Base-by-base conservation (phyloP, 805 yeast genomes). In the Candida bentonensis region DNA sequence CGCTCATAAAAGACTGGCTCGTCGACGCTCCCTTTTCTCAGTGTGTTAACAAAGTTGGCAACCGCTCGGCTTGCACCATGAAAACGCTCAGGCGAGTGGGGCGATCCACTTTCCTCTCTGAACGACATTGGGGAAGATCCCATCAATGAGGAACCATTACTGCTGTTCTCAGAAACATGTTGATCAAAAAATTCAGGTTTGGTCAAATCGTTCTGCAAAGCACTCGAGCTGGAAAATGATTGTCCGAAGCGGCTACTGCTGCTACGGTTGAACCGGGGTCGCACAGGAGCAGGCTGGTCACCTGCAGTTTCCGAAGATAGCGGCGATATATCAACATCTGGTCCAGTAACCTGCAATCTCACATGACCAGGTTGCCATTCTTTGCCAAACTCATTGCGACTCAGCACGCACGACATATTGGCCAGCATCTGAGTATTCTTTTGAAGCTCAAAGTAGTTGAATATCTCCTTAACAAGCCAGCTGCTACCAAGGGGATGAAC, bases 401-500 rank as follows among this genome's bases (percentile, higher is more conserved):
- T 39, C 5, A 39, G 30, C 5, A 23, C 30, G 28, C 28, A 30
- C 11, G 36, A 30, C 36, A 30, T 30, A n/a, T 11, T 30, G 5
- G 94, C 94, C 23, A 87, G 64, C 95, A 87, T 87, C 57, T 87
- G 96, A 23, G 83, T 62, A 54, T 87, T 79, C 2, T 78, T 75
- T 39, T 67, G 55, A 28, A 54, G 62, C 52, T 80, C 88, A 60
- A 78, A 87, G 54, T 79, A 81, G 1, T 59, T 54, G 57, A 87
- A 54, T 39, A 85, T 65, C 49, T 76, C 74, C 23, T 67, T 67
- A 0, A 84, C 69, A 21, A 86, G 64, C 85, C 87, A 79, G 3
- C 69, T 53, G 25, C 78, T 71, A 0, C 94, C 94, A 59, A 79
- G 75, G 0, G 89, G 88, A 59, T 84, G 94, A 3, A 11, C 17